Evolutionary conservation across 2,329 filamentous ascomycete genomes (phyloP).

Genomic region (Magnaporthiopsis rhizophila): DNA sequence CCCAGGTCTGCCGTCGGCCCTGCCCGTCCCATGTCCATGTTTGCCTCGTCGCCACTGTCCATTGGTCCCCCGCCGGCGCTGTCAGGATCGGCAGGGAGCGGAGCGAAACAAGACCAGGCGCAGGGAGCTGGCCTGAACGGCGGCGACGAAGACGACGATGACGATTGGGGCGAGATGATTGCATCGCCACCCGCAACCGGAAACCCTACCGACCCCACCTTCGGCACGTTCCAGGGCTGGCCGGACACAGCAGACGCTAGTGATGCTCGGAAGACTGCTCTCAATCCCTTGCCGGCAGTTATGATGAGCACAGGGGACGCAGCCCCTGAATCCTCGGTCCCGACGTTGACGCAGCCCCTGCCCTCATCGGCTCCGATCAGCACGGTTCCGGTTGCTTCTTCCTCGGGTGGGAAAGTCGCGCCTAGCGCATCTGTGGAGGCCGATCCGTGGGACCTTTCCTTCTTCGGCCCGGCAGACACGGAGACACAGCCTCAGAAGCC

Average conservation of each 20-base stretch:
- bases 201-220: conserved; percentile 8
- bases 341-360: too few species aligned
- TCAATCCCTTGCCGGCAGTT: too few species aligned
- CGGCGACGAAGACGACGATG: conserved; percentile 23
- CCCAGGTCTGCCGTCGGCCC: neutral
- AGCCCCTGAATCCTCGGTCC: too few species aligned
- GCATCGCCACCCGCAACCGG: conserved; percentile 25
- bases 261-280: too few species aligned
- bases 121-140: conserved; percentile 20
- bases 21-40: conserved; percentile 1
- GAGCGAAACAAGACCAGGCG: neutral
- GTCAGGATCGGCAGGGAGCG: neutral
- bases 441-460: conserved; percentile 3
- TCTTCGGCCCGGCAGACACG: neutral
- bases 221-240: conserved; percentile 4
- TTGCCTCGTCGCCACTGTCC: neutral
- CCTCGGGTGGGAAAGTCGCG: too few species aligned
- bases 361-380: too few species aligned
- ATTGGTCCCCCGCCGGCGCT: neutral
- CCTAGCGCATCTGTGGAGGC: too few species aligned
- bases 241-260: too few species aligned
- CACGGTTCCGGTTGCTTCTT: too few species aligned
- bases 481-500: neutral
- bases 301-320: too few species aligned
- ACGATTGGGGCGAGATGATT: conserved; percentile 57